Conservation (phyloP, 768 basidiomycete genomes). For the Boletellus sp. region DNA sequence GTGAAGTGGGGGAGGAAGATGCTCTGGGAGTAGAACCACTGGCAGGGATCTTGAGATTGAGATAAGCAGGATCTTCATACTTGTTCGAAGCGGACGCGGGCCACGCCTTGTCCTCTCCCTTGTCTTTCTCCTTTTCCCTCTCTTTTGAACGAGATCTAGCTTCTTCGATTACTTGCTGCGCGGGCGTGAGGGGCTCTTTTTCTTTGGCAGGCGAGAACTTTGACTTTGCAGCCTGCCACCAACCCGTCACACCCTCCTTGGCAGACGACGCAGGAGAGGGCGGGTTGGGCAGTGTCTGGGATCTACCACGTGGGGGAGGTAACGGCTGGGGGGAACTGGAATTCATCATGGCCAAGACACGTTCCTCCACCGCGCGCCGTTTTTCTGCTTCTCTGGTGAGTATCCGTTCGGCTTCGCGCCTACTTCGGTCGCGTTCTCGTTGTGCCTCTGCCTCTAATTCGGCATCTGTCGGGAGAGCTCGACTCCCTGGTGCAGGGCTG, state of each 20-base stretch:
- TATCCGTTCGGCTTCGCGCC: conserved; percentile 77
- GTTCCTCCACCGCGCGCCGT: conserved; percentile 64
- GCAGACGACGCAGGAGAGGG: conserved; percentile 63
- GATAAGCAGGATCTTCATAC: conserved; percentile 53
- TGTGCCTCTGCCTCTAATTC: conserved; percentile 81
- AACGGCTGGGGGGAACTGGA: conserved; percentile 34
- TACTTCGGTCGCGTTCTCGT: conserved; percentile 68
- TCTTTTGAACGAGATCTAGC: conserved; percentile 66
- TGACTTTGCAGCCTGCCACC: conserved; percentile 77
- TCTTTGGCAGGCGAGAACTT: conserved; percentile 77
- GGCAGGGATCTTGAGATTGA: conserved; percentile 53
- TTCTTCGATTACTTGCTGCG: conserved; percentile 77
- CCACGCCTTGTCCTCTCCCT: conserved; percentile 53
- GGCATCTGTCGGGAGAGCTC: conserved; percentile 60
- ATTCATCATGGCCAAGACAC: conserved; percentile 72
- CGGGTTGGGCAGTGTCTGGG: conserved; percentile 52
- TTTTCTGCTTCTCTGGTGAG: conserved; percentile 69
- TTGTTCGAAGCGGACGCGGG: conserved; percentile 51
- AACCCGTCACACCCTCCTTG: conserved; percentile 53
- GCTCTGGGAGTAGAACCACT: conserved; percentile 45
- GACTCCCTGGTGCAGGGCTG: conserved; percentile 43
- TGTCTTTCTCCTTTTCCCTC: conserved; percentile 30
- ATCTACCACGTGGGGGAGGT: conserved; percentile 60
- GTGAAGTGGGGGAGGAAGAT: conserved; percentile 54
- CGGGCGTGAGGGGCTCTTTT: conserved; percentile 71